Conservation (phyloP, 1,139 yeast genomes). For the Sugiyamaella pinicola region DNA sequence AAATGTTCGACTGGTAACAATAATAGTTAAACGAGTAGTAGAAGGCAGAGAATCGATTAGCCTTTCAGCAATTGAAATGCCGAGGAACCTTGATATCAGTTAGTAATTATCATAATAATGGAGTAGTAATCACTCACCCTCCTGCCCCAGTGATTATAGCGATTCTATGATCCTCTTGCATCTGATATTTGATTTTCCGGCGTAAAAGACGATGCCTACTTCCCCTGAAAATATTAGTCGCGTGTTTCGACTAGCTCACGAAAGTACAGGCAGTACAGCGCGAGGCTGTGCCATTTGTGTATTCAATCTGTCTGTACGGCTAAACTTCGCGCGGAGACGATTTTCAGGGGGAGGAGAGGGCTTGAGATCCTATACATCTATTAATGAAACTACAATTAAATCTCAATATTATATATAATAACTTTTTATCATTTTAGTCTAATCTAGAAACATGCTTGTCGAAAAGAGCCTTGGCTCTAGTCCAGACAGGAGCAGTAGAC, state of each 20-base stretch:
- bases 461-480: conserved; percentile 78
- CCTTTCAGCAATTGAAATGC: conserved; percentile 80
- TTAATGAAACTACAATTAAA: too few relatives aligned
- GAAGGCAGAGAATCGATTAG: conserved; percentile 61
- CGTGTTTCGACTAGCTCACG: too few relatives aligned
- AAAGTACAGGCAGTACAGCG: too few relatives aligned
- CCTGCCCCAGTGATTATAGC: conserved; percentile 68
- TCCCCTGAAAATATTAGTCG: neutral
- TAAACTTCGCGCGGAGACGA: too few relatives aligned
- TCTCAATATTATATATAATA: too few relatives aligned
- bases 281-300: neutral
- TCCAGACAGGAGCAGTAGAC: conserved; percentile 86
- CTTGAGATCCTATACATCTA: too few relatives aligned
- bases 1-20: conserved; percentile 86
- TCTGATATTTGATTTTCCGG: neutral
- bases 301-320: too few relatives aligned
- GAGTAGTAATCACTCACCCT: conserved; percentile 28
- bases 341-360: too few relatives aligned
- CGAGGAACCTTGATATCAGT: conserved; percentile 52
- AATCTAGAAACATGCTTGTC: conserved; percentile 67
- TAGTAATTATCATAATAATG: neutral
- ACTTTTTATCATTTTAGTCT: neutral
- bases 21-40: conserved; percentile 63
- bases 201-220: neutral
- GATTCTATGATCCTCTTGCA: conserved; percentile 39